Base-by-base conservation (phyloP, 768 basidiomycete species). In the Pisolithus microcarpus region DNA sequence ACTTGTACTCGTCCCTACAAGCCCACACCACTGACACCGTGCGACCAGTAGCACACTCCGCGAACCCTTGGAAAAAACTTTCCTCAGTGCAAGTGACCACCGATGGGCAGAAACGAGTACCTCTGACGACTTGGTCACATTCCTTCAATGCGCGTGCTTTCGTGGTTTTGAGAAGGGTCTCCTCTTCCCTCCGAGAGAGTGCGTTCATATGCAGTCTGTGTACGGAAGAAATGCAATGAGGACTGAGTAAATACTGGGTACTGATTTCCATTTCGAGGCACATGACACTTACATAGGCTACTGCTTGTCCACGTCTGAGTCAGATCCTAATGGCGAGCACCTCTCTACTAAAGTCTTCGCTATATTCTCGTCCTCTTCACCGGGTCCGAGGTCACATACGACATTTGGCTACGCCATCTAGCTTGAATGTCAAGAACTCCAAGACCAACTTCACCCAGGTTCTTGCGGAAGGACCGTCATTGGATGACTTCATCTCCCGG, bases 11-110 rank as follows among this genome's bases (percentile, higher is more conserved):
- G 30, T 73, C 74, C 62, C 76, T 80, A 63, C 91, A 94, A 21
- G 82, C 79, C 91, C 91, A 94, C 13, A 84, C 84, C 23, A 92
- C 84, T 5, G 91, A 89, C 47, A 94, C 67, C 3, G 85, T 87
- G 7, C 91, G 80, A 7, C 89, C 89, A 49, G 77, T 72, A 2
- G 87, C 84, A 63, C 91, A 94, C n/a, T 81, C 75, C 15, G 91
- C 91, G 62, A 92, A 94, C 48, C 80, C 91, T 94, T 34, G 13
- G 34, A 23, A 23, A 23, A 34, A 63, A 28, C 30, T 13, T 19
- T 24, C 23, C 43, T 58, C n/a, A 45, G 38, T 19, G 44, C 18
- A 23, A 18, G 24, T 15, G 2, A 16, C 34, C 21, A 28, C 36
- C 15, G 13, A 24, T 44, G 3, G n/a, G 21, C 11, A 16, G 16